Evolutionary conservation across 208 protist genomes (phyloP).

Genomic region (Trypanosoma cruzi): DNA sequence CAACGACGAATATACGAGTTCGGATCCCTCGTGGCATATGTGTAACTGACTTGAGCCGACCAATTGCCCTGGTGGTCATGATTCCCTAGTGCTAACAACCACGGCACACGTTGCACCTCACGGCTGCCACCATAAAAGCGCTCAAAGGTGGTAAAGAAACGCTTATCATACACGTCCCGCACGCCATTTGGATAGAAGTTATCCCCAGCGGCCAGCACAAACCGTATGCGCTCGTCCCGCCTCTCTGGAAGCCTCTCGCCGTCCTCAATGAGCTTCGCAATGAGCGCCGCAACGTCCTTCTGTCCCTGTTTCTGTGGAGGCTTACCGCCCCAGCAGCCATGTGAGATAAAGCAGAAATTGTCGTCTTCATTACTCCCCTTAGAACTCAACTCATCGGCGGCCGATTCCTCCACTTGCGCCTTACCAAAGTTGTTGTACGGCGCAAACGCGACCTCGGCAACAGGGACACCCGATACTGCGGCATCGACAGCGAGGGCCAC

Average conservation of each 20-base stretch:
- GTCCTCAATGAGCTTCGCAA: slow-evolving; percentile 22
- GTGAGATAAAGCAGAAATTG: slow-evolving; percentile 40
- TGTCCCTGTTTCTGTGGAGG: slow-evolving; percentile 20
- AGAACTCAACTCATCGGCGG: no score
- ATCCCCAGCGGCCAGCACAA: slow-evolving; percentile 48
- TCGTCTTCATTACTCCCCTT: background rate
- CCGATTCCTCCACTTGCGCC: background rate
- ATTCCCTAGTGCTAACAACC: slow-evolving; percentile 48
- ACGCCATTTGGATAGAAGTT: slow-evolving; percentile 53
- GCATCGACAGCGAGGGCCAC: slow-evolving; percentile 5
- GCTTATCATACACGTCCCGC: slow-evolving; percentile 9
- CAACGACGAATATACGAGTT: background rate
- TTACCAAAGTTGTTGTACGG: slow-evolving; percentile 5
- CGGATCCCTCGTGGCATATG: slow-evolving; percentile 8
- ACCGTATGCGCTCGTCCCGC: slow-evolving; percentile 24
- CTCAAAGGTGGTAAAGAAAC: slow-evolving; percentile 41
- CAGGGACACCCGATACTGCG: slow-evolving; percentile 5
- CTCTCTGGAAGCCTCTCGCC: background rate
- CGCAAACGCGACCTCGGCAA: slow-evolving; percentile 17
- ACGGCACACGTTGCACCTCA: slow-evolving; percentile 29
- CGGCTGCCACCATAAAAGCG: slow-evolving; percentile 25
- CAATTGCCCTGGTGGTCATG: slow-evolving; percentile 47
- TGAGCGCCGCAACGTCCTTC: slow-evolving; percentile 20
- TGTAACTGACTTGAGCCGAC: slow-evolving; percentile 34
- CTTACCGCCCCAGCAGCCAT: slow-evolving; percentile 45